phyloP scores from a whole-genome alignment of 2,329 filamentous ascomycete genomes.

The Phaeosphaeriaceae sp. region DNA sequence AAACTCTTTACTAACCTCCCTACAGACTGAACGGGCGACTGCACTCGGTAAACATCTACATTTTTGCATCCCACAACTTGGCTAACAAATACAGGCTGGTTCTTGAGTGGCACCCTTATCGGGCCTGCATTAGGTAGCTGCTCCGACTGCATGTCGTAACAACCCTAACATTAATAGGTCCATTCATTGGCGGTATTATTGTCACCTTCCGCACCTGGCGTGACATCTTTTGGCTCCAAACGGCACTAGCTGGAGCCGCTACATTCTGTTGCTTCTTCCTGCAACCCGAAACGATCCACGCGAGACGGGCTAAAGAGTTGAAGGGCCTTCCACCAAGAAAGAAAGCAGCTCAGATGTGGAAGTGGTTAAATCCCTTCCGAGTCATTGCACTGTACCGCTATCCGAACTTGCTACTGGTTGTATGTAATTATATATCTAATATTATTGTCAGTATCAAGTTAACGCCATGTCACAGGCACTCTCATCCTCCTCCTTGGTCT shows the following conservation, averaged over 20 bases:
- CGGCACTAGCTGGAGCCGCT: slow-evolving; percentile 68
- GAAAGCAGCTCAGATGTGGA: slow-evolving; percentile 63
- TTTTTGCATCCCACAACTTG: no score
- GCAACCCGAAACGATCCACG: slow-evolving; percentile 75
- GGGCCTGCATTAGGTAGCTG: slow-evolving; percentile 59
- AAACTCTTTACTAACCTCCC: slow-evolving; percentile 52
- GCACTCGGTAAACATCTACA: slow-evolving; percentile 57
- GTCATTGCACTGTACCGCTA: slow-evolving; percentile 70
- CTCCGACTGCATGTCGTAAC: neutral
- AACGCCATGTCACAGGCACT: slow-evolving; percentile 49
- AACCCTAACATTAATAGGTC: slow-evolving; percentile 59
- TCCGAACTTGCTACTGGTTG: slow-evolving; percentile 66
- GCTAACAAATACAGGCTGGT: slow-evolving; percentile 59
- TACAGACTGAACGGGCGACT: slow-evolving; percentile 69
- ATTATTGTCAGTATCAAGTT: neutral
- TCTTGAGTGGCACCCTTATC: slow-evolving; percentile 72
- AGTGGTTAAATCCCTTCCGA: slow-evolving; percentile 70
- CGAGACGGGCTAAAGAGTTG: slow-evolving; percentile 67
- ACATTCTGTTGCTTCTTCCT: slow-evolving; percentile 67
- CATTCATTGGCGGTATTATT: slow-evolving; percentile 76
- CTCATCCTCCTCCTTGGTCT: slow-evolving; percentile 69
- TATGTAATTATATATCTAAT: slow-evolving; percentile 19
- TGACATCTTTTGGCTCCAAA: slow-evolving; percentile 79
- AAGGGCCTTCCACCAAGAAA: slow-evolving; percentile 58
- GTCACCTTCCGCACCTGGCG: slow-evolving; percentile 77